These are phyloP conservation scores for Bisporella sp. DNA, from an alignment of 2,329 filamentous ascomycete genomes.

Conservation along the genomic window DNA sequence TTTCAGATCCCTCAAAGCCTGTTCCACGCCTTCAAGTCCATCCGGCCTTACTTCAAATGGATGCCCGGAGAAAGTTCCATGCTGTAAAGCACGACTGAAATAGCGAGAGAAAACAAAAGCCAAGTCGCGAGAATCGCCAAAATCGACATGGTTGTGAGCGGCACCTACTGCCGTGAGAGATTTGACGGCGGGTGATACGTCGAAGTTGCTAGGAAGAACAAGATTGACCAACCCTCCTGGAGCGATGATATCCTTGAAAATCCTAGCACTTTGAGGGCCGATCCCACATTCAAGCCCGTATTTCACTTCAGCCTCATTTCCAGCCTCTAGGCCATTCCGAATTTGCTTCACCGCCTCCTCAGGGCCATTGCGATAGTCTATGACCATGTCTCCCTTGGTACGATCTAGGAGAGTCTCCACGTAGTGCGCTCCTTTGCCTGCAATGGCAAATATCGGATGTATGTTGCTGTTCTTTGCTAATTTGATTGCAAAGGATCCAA, in stretches of 20 bases:
- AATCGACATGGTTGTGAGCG: neutral
- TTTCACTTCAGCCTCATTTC: neutral
- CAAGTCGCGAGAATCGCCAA: conserved; percentile 4
- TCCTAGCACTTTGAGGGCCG: neutral
- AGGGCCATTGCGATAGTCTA: conserved; percentile 46
- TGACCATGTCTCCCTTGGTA: conserved; percentile 41
- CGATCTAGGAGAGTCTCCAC: conserved; percentile 41
- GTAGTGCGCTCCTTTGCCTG: conserved; percentile 38
- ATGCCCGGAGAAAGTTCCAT: conserved; percentile 42
- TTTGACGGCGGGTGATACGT: neutral
- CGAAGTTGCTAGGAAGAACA: neutral
- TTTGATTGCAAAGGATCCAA: conserved; percentile 50
- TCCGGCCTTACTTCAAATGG: conserved; percentile 41
- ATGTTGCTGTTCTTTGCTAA: conserved; percentile 37
- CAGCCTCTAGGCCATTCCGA: neutral
- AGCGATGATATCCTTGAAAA: neutral
- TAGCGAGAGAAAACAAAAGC: conserved; percentile 10
- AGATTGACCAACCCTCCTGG: neutral
- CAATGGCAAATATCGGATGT: conserved; percentile 51
- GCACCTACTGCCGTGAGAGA: neutral
- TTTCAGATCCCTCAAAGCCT: conserved; percentile 46
- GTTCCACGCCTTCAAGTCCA: conserved; percentile 39
- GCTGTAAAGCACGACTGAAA: conserved; percentile 31
- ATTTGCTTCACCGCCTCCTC: conserved; percentile 25
- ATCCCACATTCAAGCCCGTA: neutral